These are phyloP conservation scores for Thraustochytrium sp. DNA, from an alignment of 352 stramenopile genomes.

Conservation along the genomic window DNA sequence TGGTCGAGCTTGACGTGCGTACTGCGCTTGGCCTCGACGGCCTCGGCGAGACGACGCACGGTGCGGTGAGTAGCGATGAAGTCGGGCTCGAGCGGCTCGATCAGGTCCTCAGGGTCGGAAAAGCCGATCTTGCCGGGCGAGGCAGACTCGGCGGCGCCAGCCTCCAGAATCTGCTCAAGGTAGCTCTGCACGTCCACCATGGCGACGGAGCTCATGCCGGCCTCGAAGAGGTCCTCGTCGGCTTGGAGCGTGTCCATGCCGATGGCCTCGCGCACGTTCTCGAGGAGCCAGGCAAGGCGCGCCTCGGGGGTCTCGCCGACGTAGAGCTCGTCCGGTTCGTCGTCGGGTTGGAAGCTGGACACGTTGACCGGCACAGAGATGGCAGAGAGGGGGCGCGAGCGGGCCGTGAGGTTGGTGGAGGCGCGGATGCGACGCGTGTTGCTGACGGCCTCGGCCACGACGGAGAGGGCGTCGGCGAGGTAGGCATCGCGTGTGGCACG, in stretches of 20 bases:
- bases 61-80: neutral
- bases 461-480: neutral
- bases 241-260: neutral
- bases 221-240: neutral
- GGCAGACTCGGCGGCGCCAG: too few species aligned
- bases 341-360: too few species aligned
- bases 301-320: too few species aligned
- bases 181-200: neutral
- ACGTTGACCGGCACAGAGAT: too few species aligned
- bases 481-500: conserved; percentile 37
- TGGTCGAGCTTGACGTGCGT: neutral
- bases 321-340: neutral
- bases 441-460: neutral
- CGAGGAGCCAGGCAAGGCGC: neutral
- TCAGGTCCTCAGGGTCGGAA: neutral
- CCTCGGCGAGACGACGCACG: neutral
- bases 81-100: too few species aligned
- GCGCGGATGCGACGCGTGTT: neutral
- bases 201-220: neutral
- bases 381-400: too few species aligned
- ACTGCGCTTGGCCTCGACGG: neutral
- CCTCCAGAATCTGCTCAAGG: too few species aligned
- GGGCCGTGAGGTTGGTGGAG: too few species aligned
- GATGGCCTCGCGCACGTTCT: neutral
- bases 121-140: neutral